Evolutionary conservation across 2,329 filamentous ascomycete species (phyloP).

Genomic region (Colletotrichum spaethianum): DNA sequence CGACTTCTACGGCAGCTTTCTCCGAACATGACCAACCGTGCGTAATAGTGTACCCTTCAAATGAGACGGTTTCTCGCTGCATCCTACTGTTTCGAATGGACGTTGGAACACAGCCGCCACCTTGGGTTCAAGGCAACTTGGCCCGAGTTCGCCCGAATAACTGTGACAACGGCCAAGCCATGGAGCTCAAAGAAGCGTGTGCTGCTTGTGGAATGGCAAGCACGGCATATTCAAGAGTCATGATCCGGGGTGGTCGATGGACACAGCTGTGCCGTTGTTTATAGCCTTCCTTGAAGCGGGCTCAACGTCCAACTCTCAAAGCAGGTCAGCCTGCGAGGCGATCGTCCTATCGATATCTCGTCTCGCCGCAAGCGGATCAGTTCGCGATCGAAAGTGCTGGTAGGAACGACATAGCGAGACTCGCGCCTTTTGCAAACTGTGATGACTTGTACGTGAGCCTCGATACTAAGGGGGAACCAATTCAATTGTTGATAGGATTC

Average conservation of each 20-base stretch:
- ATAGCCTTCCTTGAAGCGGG: background rate
- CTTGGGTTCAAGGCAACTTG: background rate
- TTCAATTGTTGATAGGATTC: background rate
- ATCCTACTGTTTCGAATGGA: background rate
- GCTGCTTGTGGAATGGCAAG: background rate
- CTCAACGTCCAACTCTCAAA: background rate
- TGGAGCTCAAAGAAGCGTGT: too few relatives aligned
- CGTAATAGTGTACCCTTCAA: background rate
- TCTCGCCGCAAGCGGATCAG: background rate
- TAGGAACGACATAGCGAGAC: background rate
- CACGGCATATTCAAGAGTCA: background rate
- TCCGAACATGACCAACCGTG: too few relatives aligned
- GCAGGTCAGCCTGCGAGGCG: background rate
- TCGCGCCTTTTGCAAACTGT: background rate
- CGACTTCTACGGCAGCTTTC: too few relatives aligned
- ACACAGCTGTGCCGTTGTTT: background rate
- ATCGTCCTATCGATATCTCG: background rate
- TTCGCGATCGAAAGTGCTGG: background rate
- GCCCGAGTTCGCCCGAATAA: background rate
- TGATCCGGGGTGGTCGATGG: background rate
- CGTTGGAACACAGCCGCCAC: background rate
- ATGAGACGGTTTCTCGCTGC: background rate
- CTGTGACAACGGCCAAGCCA: too few relatives aligned
- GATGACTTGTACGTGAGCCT: background rate
- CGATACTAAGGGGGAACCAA: background rate